phyloP scores from a whole-genome alignment of 306 rosid genomes.

The Glycyrrhiza uralensis region DNA sequence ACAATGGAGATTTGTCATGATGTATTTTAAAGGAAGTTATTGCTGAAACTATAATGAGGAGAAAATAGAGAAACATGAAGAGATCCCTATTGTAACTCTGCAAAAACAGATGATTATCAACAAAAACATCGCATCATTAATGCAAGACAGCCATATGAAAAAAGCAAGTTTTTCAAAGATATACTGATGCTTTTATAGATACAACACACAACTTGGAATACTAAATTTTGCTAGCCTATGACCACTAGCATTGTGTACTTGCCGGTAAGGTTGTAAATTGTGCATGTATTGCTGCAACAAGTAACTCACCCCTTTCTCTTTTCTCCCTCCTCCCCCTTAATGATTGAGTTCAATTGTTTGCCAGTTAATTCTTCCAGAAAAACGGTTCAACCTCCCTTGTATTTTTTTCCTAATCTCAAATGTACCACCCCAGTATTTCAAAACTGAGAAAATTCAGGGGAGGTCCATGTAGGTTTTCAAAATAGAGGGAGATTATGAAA shows the following conservation, averaged over 20 bases:
- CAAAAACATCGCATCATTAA: slow-evolving; percentile 13
- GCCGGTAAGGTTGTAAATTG: slow-evolving; percentile 11
- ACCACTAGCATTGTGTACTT: neutral
- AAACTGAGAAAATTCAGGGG: neutral
- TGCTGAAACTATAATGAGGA: slow-evolving; percentile 89
- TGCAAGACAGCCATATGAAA: neutral
- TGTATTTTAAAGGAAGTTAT: slow-evolving; percentile 76
- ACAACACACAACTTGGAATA: neutral
- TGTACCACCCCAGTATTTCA: neutral
- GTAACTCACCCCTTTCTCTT: neutral
- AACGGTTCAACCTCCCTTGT: neutral
- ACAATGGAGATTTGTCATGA: slow-evolving; percentile 74
- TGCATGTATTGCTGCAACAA: neutral
- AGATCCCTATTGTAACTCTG: slow-evolving; percentile 97
- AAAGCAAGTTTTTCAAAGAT: neutral
- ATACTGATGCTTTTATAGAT: neutral
- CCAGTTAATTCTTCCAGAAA: neutral
- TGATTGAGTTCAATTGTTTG: slow-evolving; percentile 9
- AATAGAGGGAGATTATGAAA: neutral
- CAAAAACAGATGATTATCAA: slow-evolving; percentile 30
- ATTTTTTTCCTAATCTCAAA: neutral
- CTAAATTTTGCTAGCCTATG: neutral
- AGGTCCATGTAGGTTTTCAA: neutral
- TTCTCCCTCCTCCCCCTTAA: neutral
- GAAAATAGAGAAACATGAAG: slow-evolving; percentile 78